Percentiles rank a stretch among this genome's conserved stretches.
Conservation (phyloP, 1,284 basidiomycete genomes). For the Malassezia nana region DNA sequence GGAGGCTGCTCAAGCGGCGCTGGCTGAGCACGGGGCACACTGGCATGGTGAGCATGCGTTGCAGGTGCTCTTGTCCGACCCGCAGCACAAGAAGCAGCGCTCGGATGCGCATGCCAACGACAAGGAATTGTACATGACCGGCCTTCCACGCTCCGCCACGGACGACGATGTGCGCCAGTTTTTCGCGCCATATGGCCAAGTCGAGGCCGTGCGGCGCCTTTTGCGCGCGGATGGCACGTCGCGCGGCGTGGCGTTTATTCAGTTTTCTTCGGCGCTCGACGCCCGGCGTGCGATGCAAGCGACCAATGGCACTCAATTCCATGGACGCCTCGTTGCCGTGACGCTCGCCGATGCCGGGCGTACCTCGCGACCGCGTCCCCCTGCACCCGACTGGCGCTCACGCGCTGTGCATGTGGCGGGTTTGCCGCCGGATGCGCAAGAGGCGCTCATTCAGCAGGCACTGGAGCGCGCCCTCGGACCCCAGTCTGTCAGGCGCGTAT, state of each 20-base stretch:
- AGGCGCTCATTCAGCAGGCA: slow-evolving; percentile 44
- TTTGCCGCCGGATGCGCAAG: slow-evolving; percentile 39
- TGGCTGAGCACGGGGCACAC: slow-evolving; percentile 67
- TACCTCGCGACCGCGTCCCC: not conserved
- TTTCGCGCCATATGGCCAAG: slow-evolving; percentile 62
- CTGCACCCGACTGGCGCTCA: slow-evolving; percentile 6
- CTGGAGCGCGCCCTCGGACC: slow-evolving; percentile 28
- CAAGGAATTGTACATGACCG: slow-evolving; percentile 73
- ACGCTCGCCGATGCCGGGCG: slow-evolving; percentile 22
- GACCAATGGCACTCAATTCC: slow-evolving; percentile 29
- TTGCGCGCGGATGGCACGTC: slow-evolving; percentile 61
- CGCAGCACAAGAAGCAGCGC: slow-evolving; percentile 72
- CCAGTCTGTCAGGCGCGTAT: slow-evolving; percentile 26
- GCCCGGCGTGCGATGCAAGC: slow-evolving; percentile 38
- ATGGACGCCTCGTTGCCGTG: slow-evolving; percentile 34
- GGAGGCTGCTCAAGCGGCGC: slow-evolving; percentile 62
- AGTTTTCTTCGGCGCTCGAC: slow-evolving; percentile 57
- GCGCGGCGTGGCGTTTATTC: slow-evolving; percentile 86
- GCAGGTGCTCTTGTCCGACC: slow-evolving; percentile 80
- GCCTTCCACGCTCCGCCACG: slow-evolving; percentile 64
- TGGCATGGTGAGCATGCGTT: slow-evolving; percentile 57
- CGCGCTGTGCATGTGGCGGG: slow-evolving; percentile 26
- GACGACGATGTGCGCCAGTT: slow-evolving; percentile 65
- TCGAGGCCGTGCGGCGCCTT: slow-evolving; percentile 71
- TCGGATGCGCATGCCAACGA: slow-evolving; percentile 71